Base-by-base conservation (phyloP, 2,329 filamentous ascomycete genomes). In the Rugonectria rugulosa region DNA sequence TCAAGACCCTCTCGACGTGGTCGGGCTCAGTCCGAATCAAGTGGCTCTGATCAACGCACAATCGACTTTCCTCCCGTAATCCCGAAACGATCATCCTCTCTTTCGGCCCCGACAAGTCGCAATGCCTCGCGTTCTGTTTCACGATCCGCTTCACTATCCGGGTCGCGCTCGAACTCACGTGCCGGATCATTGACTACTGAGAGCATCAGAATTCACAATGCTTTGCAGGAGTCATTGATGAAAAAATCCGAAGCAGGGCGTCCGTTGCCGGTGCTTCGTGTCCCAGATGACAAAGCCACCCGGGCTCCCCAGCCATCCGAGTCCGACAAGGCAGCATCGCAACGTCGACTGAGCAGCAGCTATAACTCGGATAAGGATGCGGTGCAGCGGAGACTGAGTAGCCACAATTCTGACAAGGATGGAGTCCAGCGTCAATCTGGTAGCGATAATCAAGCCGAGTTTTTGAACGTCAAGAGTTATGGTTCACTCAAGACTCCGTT, bases 71-170 rank as follows among this genome's bases (percentile, higher is more conserved):
- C 85, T 9, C 86, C 85, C 9, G 72, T 75, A 7, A 79, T 88
- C 26, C 85, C 85, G 1, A 68, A 74, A 27, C 79, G 85, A 37
- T 80, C 80, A 34, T 87, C 86, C 2, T 88, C 85, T 12, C 73
- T 88, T 7, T 88, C 86, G 4, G 85, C 85, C 2, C 82, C 84
- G 2, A 86, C 84, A 1, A 88, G 84, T 65, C 78, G 82, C 34
- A 85, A 85, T 61, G 75, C 45, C 5, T 55, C 53, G 10, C 74
- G 82, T 32, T 75, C 80, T 9, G 80, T 76, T 3, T 87, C 84
- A 1, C 42, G 27, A 14, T 19, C 27, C 17, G 42, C 45, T 10
- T 55, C 53, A n/a, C n/a, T n/a, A n/a, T n/a, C n/a, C n/a, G n/a
- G n/a, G n/a, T n/a, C n/a, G n/a, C n/a, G n/a, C n/a, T n/a, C n/a